These are phyloP conservation scores for Amoebophrya sp. DNA, from an alignment of 169 alveolate genomes.

Conservation along the genomic window DNA sequence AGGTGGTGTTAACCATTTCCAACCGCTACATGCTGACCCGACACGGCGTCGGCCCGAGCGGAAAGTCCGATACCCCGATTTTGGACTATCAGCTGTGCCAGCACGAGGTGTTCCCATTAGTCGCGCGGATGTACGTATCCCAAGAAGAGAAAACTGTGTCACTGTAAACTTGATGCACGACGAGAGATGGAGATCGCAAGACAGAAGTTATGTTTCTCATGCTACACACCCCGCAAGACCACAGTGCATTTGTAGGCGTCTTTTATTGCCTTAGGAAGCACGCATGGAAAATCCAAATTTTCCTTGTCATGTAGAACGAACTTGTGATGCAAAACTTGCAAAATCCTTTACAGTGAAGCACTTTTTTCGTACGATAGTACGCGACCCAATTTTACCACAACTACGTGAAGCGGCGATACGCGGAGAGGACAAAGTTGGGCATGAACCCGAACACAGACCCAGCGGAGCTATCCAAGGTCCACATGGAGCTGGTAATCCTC, in stretches of 20 bases:
- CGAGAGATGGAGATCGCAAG: constrained; percentile 39
- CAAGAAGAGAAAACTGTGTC: constrained; percentile 40
- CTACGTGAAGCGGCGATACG: neutral
- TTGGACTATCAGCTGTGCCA: constrained; percentile 48
- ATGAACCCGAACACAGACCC: neutral
- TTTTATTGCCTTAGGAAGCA: constrained; percentile 44
- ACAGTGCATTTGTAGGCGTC: constrained; percentile 53
- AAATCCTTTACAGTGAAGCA: no score
- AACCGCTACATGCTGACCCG: constrained; percentile 35
- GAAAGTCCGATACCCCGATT: constrained; percentile 57
- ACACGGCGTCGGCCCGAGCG: constrained; percentile 53
- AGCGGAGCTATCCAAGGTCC: neutral
- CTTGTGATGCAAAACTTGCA: no score
- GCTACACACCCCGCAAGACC: constrained; percentile 57
- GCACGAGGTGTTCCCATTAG: constrained; percentile 55
- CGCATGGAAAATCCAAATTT: no score
- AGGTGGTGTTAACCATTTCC: constrained; percentile 41
- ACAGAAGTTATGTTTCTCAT: constrained; percentile 39
- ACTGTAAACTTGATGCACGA: constrained; percentile 31
- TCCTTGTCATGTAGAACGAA: no score
- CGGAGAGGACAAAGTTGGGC: neutral
- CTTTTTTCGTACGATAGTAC: no score
- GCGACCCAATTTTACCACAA: constrained; percentile 13
- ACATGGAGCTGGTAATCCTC: neutral
- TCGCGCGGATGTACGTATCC: constrained; percentile 52